phyloP scores from a whole-genome alignment of 306 rosid genomes.

The Quillaja saponaria region DNA sequence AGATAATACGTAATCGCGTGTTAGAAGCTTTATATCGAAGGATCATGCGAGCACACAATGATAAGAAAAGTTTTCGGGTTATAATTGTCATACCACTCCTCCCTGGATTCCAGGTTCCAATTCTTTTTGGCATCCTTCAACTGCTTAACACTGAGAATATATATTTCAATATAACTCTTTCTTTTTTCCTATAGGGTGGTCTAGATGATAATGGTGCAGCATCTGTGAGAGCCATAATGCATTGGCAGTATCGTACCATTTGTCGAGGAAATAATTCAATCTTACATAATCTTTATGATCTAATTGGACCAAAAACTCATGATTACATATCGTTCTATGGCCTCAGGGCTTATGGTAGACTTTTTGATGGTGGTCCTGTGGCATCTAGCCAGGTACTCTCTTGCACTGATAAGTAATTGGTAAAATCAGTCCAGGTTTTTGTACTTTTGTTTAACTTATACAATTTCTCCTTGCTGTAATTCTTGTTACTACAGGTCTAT shows the following conservation, averaged over 20 bases:
- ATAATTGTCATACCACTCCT: constrained; percentile 90
- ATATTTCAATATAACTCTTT: constrained; percentile 32
- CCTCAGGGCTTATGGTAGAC: constrained; percentile 83
- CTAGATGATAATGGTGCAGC: constrained; percentile 97
- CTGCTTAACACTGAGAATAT: constrained; percentile 19
- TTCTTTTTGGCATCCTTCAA: constrained; percentile 23
- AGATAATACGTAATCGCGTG: constrained; percentile 80
- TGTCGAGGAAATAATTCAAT: constrained; percentile 84
- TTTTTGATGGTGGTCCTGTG: constrained; percentile 78
- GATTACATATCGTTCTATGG: constrained; percentile 96
- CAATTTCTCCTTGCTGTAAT: neutral
- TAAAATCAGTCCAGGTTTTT: neutral
- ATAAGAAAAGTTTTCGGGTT: constrained; percentile 81
- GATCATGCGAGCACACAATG: constrained; percentile 79
- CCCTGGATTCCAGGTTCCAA: constrained; percentile 92
- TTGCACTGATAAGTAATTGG: neutral
- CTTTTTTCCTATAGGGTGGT: constrained; percentile 74
- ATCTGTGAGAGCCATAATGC: constrained; percentile 98
- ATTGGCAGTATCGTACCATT: constrained; percentile 97
- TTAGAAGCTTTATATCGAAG: constrained; percentile 78
- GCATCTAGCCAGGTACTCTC: constrained; percentile 91
- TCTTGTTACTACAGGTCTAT: constrained; percentile 56
- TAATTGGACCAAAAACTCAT: constrained; percentile 72
- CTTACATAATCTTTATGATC: constrained; percentile 67
- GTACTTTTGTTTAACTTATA: neutral